These are phyloP conservation scores for Xylaria palmicola DNA, from an alignment of 495 filamentous ascomycete genomes.

Conservation along the genomic window DNA sequence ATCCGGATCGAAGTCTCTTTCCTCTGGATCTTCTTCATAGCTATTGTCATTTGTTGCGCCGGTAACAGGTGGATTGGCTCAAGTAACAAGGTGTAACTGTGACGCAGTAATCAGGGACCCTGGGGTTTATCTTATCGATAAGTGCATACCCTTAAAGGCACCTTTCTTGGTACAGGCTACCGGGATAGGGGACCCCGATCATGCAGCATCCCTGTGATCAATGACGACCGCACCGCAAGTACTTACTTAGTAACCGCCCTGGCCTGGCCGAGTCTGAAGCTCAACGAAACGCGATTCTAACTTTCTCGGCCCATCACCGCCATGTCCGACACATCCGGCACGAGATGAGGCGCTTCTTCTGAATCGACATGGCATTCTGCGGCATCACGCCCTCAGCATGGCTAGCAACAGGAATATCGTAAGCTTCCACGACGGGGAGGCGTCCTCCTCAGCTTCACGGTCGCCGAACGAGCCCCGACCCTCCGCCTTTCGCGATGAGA, in stretches of 20 bases:
- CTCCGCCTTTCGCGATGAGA: constrained; percentile 32
- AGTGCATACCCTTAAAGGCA: background rate
- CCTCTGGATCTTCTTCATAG: background rate
- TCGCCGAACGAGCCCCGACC: constrained; percentile 25
- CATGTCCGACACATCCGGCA: background rate
- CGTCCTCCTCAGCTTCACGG: constrained; percentile 30
- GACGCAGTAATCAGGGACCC: background rate
- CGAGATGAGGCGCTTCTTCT: background rate
- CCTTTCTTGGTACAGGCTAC: background rate
- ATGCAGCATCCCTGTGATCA: constrained; percentile 9
- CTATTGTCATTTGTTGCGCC: background rate
- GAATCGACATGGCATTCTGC: constrained; percentile 31
- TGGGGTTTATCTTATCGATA: background rate
- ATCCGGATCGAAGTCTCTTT: too few relatives aligned
- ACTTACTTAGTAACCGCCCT: background rate
- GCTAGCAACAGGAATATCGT: constrained; percentile 34
- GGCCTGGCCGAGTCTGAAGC: background rate
- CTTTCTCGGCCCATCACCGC: background rate
- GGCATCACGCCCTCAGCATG: constrained; percentile 23
- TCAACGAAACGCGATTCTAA: background rate
- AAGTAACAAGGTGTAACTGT: background rate
- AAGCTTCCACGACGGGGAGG: constrained; percentile 26
- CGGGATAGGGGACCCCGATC: background rate
- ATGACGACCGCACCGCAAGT: background rate
- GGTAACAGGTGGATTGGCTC: background rate